Evolutionary conservation across 2,329 filamentous ascomycete genomes (phyloP).

Genomic region (Malbranchea zuffiana): DNA sequence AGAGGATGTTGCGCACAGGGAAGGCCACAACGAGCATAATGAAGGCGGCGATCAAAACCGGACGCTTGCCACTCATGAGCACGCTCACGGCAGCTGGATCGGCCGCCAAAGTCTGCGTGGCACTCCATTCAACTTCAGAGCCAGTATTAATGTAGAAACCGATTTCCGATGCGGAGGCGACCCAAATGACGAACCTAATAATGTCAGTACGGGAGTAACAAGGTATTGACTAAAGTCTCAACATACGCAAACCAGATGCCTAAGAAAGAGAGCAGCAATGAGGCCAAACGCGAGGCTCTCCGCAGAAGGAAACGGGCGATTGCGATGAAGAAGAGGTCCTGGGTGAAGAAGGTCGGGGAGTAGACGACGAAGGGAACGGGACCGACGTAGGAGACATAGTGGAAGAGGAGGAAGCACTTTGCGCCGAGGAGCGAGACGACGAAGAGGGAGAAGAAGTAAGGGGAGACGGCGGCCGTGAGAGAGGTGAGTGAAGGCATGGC

Average conservation of each 20-base stretch:
- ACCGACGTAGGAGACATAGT: neutral
- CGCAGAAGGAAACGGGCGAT: constrained; percentile 16
- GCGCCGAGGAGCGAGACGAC: constrained; percentile 15
- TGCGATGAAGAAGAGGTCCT: constrained; percentile 16
- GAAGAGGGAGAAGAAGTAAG: constrained; percentile 18
- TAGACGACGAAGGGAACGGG: constrained; percentile 14
- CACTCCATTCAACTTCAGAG: constrained; percentile 20
- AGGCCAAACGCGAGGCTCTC: constrained; percentile 11
- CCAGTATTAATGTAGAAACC: constrained; percentile 22
- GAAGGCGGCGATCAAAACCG: constrained; percentile 15
- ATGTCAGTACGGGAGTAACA: neutral
- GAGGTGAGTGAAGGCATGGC: neutral
- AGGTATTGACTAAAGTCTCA: too few relatives aligned
- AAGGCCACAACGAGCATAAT: constrained; percentile 15
- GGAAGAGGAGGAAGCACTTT: constrained; percentile 14
- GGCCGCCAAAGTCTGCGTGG: constrained; percentile 18
- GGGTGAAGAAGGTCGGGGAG: constrained; percentile 20
- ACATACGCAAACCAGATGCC: constrained; percentile 16
- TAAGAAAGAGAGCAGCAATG: constrained; percentile 10
- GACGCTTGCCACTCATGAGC: constrained; percentile 19
- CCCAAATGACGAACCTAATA: neutral
- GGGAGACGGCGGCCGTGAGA: constrained; percentile 11
- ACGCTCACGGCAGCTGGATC: constrained; percentile 20
- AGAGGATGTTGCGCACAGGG: constrained; percentile 12
- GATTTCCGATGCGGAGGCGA: constrained; percentile 16